Evolutionary conservation across 345 rosid species (phyloP), one percentile per base, ranked within the genome.

Genomic region (Eucalyptus sideroxylon): DNA sequence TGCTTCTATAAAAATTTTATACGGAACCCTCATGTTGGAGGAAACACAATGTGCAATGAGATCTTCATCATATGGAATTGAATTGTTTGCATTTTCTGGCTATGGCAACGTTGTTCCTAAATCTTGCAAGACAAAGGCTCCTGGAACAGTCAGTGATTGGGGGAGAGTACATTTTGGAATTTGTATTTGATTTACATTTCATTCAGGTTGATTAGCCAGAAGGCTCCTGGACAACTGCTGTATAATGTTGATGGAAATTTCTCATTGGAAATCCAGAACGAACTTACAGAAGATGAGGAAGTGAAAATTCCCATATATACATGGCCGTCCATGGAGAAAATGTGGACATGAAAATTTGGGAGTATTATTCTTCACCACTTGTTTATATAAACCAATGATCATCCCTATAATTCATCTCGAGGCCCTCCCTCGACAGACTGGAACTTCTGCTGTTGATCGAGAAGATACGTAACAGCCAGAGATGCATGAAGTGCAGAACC

Each of bases 401-500:
- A 77, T 77, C 85, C 86, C 93, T 91, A 95, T 62, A 96, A 92
- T 93, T 97, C 98, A 88, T 97, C 99, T 45, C 87, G 93, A 82
- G 67, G 80, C 81, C 88, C 93, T 89, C 45, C 91, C 87, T 56
- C 42, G 37, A 53, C 62, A 27, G 45, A 30, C 60, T 16, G 37
- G 60, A 47, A 50, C 80, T 77, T 88, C 51, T 26, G 44, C 15
- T 34, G 55, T 87, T 5, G 86, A 88, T 17, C 87, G 50, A 59
- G 90, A 91, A 90, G 62, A 90, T 92, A 95, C 40, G 93, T 92
- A 8, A 96, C 87, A 65, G 98, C 97, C 91, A 98, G 89, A 45
- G 99, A 95, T 88, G 98, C 98, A 60, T 97, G 98, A 88, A 98
- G 98, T 2, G 99, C 96, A 88, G 98, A 98, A 81, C 99, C 99